A percentile compares a stretch with the other conserved stretches of the same genome.
Evolutionary conservation across 2,329 filamentous ascomycete genomes (phyloP).

Genomic region (Xylaria multiplex): DNA sequence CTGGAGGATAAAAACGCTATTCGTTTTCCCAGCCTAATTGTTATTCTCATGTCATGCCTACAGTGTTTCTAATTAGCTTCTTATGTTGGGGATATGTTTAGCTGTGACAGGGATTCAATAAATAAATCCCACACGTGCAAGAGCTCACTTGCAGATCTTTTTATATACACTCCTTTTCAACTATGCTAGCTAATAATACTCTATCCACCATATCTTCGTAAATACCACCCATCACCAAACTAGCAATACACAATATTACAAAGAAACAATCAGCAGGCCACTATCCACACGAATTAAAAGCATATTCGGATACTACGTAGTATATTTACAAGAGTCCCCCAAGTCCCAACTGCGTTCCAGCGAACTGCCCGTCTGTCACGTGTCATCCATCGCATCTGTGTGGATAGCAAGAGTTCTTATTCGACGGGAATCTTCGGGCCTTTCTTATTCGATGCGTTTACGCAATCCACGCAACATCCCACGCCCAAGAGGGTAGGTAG

Average conservation of each 20-base stretch:
- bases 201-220: background rate
- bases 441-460: background rate
- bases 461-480: constrained; percentile 5
- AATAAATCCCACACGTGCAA: background rate
- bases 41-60: background rate
- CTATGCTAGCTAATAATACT: background rate
- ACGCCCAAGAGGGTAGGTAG: background rate
- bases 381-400: background rate
- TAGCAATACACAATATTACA: background rate
- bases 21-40: background rate
- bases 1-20: background rate
- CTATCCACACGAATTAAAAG: background rate
- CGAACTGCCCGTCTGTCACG: no score
- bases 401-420: no score
- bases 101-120: background rate
- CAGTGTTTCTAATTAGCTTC: background rate
- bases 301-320: no score
- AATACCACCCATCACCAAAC: background rate
- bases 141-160: background rate
- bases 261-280: background rate
- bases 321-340: no score
- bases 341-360: no score
- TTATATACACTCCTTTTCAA: background rate
- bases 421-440: no score
- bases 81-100: background rate